Percentiles rank a stretch among this genome's conserved stretches.
phyloP scores from a whole-genome alignment of 2,329 filamentous ascomycete species.

The Epichloe aotearoae region DNA sequence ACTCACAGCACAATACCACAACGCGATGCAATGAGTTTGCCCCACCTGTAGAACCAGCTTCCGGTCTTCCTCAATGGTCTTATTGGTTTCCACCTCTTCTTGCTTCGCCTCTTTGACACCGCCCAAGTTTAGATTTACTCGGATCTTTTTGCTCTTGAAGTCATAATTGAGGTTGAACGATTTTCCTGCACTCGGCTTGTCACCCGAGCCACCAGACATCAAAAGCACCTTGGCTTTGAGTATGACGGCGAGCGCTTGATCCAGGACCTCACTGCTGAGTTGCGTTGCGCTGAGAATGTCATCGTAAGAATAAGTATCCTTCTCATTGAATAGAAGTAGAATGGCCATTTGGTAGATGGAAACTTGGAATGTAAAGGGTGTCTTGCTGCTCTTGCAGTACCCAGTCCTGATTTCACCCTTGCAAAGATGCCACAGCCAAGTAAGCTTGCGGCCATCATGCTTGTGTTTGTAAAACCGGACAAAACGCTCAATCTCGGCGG shows the following conservation, averaged over 20 bases:
- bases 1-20: background rate
- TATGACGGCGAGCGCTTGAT: slow-evolving; percentile 74
- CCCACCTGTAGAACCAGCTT: slow-evolving; percentile 90
- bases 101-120: slow-evolving; percentile 95
- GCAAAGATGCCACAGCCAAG: slow-evolving; percentile 96
- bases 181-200: slow-evolving; percentile 66
- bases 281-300: slow-evolving; percentile 75
- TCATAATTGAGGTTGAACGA: slow-evolving; percentile 79
- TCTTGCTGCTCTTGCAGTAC: slow-evolving; percentile 80
- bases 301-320: slow-evolving; percentile 71
- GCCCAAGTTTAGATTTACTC: slow-evolving; percentile 88
- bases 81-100: slow-evolving; percentile 93
- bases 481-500: slow-evolving; percentile 81
- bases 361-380: slow-evolving; percentile 91
- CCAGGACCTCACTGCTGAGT: slow-evolving; percentile 68
- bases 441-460: slow-evolving; percentile 90
- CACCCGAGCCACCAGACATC: slow-evolving; percentile 51
- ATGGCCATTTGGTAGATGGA: slow-evolving; percentile 98
- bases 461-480: slow-evolving; percentile 88
- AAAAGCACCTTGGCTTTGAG: slow-evolving; percentile 85
- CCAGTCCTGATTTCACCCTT: slow-evolving; percentile 94
- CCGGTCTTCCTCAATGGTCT: slow-evolving; percentile 96
- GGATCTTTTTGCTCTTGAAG: slow-evolving; percentile 97
- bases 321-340: slow-evolving; percentile 86
- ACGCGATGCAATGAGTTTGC: slow-evolving; percentile 15